Evolutionary conservation across 164 flowering plant genomes (phyloP).

Genomic region (Nymphaea colorata): DNA sequence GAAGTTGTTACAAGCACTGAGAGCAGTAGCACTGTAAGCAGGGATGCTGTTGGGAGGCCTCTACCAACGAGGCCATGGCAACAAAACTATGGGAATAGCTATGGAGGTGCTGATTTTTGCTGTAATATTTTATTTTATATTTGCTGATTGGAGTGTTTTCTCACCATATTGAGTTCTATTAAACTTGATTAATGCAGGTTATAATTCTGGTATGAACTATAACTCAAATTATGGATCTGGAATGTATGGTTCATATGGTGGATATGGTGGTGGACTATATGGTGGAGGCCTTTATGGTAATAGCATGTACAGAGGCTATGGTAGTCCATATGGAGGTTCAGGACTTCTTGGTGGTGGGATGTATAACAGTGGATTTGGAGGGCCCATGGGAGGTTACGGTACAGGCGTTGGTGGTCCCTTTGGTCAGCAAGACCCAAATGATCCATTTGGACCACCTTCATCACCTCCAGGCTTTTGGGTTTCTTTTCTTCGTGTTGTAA

Average conservation of each 20-base stretch:
- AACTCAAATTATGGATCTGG: constrained; percentile 58
- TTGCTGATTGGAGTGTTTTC: neutral
- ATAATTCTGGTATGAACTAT: constrained; percentile 36
- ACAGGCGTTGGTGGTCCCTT: constrained; percentile 52
- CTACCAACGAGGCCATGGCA: constrained; percentile 95
- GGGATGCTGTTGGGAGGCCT: constrained; percentile 54
- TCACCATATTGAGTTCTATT: neutral
- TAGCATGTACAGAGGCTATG: constrained; percentile 29
- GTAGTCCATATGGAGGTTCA: constrained; percentile 22
- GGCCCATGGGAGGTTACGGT: constrained; percentile 15
- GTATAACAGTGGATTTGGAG: constrained; percentile 52
- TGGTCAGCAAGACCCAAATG: constrained; percentile 83
- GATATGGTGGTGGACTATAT: constrained; percentile 32
- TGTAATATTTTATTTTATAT: neutral
- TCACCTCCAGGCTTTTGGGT: constrained; percentile 94
- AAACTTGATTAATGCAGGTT: constrained; percentile 29
- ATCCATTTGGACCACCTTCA: constrained; percentile 70
- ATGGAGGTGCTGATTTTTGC: constrained; percentile 33
- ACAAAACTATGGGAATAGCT: constrained; percentile 42
- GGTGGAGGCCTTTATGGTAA: constrained; percentile 41
- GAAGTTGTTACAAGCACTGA: constrained; percentile 50
- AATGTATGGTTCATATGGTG: constrained; percentile 38
- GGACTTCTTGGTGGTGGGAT: constrained; percentile 64
- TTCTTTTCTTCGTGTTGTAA: constrained; percentile 64
- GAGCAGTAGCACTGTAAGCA: constrained; percentile 27